Conservation (phyloP, 2,329 filamentous ascomycete species). For the Clonostachys rosea region DNA sequence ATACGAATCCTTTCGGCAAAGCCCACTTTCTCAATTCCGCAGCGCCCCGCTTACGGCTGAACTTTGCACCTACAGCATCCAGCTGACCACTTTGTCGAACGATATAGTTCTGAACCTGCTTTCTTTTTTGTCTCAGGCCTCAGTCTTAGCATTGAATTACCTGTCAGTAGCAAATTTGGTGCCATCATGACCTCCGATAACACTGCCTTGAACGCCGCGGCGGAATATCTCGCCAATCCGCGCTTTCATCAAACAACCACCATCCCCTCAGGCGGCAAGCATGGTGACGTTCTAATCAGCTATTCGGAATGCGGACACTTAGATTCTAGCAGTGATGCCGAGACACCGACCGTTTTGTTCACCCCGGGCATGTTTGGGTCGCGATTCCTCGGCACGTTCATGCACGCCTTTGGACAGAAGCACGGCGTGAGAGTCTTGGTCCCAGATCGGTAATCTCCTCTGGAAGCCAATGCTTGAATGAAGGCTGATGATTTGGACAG, state of each 20-base stretch:
- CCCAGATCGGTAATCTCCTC: constrained; percentile 16
- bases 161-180: too few relatives aligned
- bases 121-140: too few relatives aligned
- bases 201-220: not conserved
- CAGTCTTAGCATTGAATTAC: too few relatives aligned
- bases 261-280: constrained; percentile 10
- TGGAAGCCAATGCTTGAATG: constrained; percentile 5
- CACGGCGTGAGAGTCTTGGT: constrained; percentile 22
- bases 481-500: constrained; percentile 2
- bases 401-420: constrained; percentile 21
- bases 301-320: constrained; percentile 14
- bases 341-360: constrained; percentile 15
- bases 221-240: constrained; percentile 11
- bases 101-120: too few relatives aligned
- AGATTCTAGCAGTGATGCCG: constrained; percentile 11
- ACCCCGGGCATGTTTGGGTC: constrained; percentile 19
- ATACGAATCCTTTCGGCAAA: too few relatives aligned
- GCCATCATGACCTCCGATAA: too few relatives aligned
- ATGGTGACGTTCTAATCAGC: constrained; percentile 12
- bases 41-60: too few relatives aligned
- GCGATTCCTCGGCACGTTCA: constrained; percentile 17
- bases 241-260: constrained; percentile 17
- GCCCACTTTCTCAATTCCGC: too few relatives aligned
- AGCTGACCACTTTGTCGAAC: too few relatives aligned
- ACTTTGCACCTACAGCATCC: too few relatives aligned